phyloP scores from a whole-genome alignment of 2,329 filamentous ascomycete species.

The Xylaria sp. region DNA sequence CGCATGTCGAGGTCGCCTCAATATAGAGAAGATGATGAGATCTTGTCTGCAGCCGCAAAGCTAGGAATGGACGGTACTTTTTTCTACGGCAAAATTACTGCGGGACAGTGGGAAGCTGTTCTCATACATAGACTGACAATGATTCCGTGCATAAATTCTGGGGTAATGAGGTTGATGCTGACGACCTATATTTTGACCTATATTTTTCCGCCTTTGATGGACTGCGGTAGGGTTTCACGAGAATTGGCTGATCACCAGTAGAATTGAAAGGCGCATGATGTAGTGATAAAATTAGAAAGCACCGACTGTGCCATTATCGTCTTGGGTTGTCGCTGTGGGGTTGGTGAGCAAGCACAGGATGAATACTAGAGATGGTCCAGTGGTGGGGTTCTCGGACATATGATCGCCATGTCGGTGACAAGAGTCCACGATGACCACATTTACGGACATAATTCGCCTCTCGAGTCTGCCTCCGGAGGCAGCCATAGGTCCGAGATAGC shows the following conservation, averaged over 20 bases:
- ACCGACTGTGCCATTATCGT: neutral
- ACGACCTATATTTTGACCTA: neutral
- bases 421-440: neutral
- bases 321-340: constrained; percentile 8
- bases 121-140: neutral
- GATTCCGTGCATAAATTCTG: neutral
- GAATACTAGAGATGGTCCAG: constrained; percentile 4
- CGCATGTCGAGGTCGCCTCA: neutral
- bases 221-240: neutral
- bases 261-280: neutral
- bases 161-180: neutral
- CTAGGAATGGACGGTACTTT: neutral
- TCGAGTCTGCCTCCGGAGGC: neutral
- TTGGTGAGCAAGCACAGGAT: constrained; percentile 12
- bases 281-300: neutral
- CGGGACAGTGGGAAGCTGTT: no score
- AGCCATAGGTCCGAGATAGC: neutral
- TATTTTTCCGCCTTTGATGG: neutral
- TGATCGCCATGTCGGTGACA: neutral
- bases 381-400: neutral
- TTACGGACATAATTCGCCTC: neutral
- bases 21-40: neutral
- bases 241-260: neutral
- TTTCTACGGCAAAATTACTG: neutral
- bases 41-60: neutral